Evolutionary conservation across 768 basidiomycete species (phyloP), one percentile per base, ranked within the genome.

Genomic region (Hericium coralloides): DNA sequence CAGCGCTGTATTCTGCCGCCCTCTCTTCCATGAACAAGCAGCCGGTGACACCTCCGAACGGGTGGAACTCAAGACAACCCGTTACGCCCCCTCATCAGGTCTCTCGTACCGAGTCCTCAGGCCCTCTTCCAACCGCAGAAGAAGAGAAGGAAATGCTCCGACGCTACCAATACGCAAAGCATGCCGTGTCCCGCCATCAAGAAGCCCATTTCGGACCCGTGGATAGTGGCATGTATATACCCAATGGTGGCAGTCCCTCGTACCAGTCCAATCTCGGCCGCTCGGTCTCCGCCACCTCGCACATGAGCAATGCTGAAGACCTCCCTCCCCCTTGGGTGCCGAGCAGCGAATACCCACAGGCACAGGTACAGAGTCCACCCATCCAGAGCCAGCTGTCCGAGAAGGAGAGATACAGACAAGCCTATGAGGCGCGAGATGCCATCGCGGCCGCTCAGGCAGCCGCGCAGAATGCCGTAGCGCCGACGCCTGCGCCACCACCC

Each of bases 401-500:
- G 68, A 92, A 92, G 67, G 89, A 89, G 64, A 72, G 77, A 20
- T 60, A 90, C 55, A 78, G 85, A 45, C 73, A 78, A 37, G 78
- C 76, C 15, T 87, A 80, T 60, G 89, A 85, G 58, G 81, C 77
- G 7, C 82, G 79, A 56, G 89, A 92, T 64, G 80, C 80, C 17
- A 31, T 31, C 31, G 82, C 79, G 6, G 80, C 75, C 39, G 63
- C 68, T 5, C 53, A 58, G 6, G 53, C 58, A 1, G 52, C 61
- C 23, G 56, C 54, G 15, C 38, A 53, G 26, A 18, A 64, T 58
- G 38, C 70, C 72, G 56, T 60, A 15, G n/a, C 49, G 20, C 52
- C 60, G 23, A 38, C 53, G 26, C 43, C 59, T 17, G 15, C 50
- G 6, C 18, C 49, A 15, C 49, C 48, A 20, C 48, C 48, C 9